Evolutionary conservation across 192 early-diverging fungal species (phyloP), one percentile per base, ranked within the genome.

Genomic region (Pilaira anomala): DNA sequence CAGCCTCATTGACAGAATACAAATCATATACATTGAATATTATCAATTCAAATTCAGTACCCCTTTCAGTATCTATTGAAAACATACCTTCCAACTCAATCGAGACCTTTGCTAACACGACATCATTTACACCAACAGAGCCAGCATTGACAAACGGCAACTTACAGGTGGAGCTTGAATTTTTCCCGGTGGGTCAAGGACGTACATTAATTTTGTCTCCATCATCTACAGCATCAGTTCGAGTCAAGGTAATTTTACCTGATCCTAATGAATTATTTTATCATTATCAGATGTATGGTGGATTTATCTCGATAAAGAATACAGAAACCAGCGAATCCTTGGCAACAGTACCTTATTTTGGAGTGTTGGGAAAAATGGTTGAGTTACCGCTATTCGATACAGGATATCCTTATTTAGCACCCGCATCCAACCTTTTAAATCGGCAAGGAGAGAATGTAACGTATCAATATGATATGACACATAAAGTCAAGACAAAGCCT

Each of bases 341-440:
- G 7, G 2, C 73, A 61, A 41, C 29, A 69, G 64, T 81, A n/a
- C 80, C 80, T 26, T 81, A 81, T 69, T 72, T 72, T 60, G 80
- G 80, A 57, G 46, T 81, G 3, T 66, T 76, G 25, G 79, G 76
- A 22, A 67, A 71, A 18, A 56, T 76, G 42, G 29, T 62, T 48
- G 66, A 78, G 19, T 69, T 81, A 19, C 79, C 79, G 39, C 74
- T 76, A 24, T 68, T 76, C 36, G 33, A 36, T 36, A 36, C 33
- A 36, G 33, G 33, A 9, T 36, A 36, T 76, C 78, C 33, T 28
- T 33, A 3, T 59, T 48, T 11, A 48, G n/a, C 9, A 29, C 44
- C 11, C 62, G 63, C 41, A 36, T 67, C 39, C 1, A 36, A 36
- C 5, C 6, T 9, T 9, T 5, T 9, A 36, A 36, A 36, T 9